Evolutionary conservation across 176 grass and related monocot species (phyloP).

Genomic region (Aegilops bicornis): DNA sequence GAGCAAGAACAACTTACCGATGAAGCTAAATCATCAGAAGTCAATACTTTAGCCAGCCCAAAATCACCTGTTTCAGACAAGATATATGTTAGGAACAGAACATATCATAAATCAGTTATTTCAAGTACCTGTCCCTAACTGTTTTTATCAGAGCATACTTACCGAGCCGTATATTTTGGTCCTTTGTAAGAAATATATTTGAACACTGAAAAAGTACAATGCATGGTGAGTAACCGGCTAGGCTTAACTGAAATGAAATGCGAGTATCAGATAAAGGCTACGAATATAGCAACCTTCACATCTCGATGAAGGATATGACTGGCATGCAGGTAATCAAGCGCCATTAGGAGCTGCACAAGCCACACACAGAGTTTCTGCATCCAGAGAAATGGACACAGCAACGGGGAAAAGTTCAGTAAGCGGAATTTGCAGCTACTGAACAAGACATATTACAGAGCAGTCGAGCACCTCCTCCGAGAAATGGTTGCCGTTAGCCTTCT

Average conservation of each 20-base stretch:
- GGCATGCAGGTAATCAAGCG: constrained; percentile 86
- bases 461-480: constrained; percentile 38
- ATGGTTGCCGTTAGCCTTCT: constrained; percentile 67
- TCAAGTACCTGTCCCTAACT: not conserved
- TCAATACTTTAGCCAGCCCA: constrained; percentile 78
- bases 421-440: not conserved
- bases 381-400: constrained; percentile 2
- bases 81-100: constrained; percentile 24
- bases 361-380: constrained; percentile 78
- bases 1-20: constrained; percentile 63
- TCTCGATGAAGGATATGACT: constrained; percentile 96
- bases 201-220: constrained; percentile 61
- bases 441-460: not conserved
- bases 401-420: not conserved
- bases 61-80: not conserved
- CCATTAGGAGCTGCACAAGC: constrained; percentile 91
- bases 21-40: constrained; percentile 87
- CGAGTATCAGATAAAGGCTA: not conserved
- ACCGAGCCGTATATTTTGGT: constrained; percentile 89
- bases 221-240: constrained; percentile 25
- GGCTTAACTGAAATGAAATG: not conserved
- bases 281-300: constrained; percentile 69
- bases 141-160: constrained; percentile 20
- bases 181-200: constrained; percentile 85
- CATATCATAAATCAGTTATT: constrained; percentile 7